Evolutionary conservation across 2,329 filamentous ascomycete species (phyloP).

Genomic region (Exophiala xenobiotica): DNA sequence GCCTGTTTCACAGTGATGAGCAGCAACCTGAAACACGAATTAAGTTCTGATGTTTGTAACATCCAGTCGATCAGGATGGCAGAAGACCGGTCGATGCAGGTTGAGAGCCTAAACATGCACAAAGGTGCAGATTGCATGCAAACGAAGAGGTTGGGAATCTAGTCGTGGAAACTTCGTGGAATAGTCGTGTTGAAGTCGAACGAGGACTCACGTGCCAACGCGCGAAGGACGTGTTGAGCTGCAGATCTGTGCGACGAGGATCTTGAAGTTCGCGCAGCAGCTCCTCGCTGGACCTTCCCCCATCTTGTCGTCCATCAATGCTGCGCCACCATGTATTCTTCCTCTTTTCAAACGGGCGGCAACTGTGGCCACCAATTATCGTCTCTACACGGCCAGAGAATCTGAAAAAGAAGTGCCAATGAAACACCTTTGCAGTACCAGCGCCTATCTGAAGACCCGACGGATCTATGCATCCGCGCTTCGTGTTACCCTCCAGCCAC

Average conservation of each 20-base stretch:
- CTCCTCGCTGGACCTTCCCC: conserved; percentile 1
- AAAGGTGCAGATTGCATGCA: conserved; percentile 17
- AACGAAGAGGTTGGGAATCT: conserved; percentile 24
- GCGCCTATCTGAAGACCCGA: conserved; percentile 18
- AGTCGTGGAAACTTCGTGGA: conserved; percentile 24
- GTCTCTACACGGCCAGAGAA: background rate
- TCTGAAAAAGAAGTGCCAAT: conserved; percentile 13
- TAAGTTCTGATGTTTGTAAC: conserved; percentile 1
- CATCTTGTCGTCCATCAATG: background rate
- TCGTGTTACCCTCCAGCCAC: conserved; percentile 10
- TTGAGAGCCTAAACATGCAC: conserved; percentile 11
- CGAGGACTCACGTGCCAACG: conserved; percentile 16
- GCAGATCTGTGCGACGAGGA: background rate
- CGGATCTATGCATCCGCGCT: conserved; percentile 21
- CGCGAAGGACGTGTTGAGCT: conserved; percentile 7
- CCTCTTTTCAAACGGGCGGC: conserved; percentile 11
- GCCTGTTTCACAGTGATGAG: conserved; percentile 16
- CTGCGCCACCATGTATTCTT: conserved; percentile 13
- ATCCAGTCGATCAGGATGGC: conserved; percentile 10
- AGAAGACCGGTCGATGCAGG: conserved; percentile 5
- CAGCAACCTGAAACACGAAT: conserved; percentile 25
- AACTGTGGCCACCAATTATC: conserved; percentile 9
- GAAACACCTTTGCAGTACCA: conserved; percentile 7
- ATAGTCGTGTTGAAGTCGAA: background rate
- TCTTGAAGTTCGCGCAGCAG: no score